Base-by-base conservation (phyloP, 805 yeast species). In the Saccharomycopsis fibuligera region DNA sequence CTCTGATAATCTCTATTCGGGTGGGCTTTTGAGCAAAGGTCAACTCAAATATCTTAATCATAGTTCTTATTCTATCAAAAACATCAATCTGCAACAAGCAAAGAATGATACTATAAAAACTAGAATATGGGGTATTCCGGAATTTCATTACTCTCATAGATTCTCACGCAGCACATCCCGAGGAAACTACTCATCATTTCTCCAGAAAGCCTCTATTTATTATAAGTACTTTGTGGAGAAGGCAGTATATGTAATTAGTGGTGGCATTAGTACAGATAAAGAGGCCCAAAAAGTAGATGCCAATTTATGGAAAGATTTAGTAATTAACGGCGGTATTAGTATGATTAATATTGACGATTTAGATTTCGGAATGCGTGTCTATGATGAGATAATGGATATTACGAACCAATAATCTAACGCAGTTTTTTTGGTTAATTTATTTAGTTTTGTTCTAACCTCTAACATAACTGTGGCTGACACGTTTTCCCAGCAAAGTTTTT, bases 111-210 rank as follows among this genome's bases (percentile, higher is more conserved):
- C 9, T 5, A 16, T 16, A 9, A 33, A 16, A 33, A 36, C 44
- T 25, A 39, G 54, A 36, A 45, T 51, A n/a, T 51, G 54, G 54
- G 54, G 54, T 2, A 42, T 49, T 14, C 52, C 52, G 9, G 21
- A 17, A 14, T 17, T 44, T 16, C 39, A 40, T 25, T 33, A 42
- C 10, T 19, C 35, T 30, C 17, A 23, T 35, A 31, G 47, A 21
- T 21, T n/a, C n/a, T n/a, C n/a, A n/a, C n/a, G n/a, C n/a, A n/a
- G n/a, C n/a, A n/a, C n/a, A n/a, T n/a, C n/a, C n/a, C n/a, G n/a
- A n/a, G n/a, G n/a, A n/a, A n/a, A n/a, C n/a, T 31, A 9, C 22
- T 40, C 35, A 19, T 8, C 9, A 16, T 31, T 31, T 4, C 14
- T 4, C 21, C 14, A 21, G 12, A 9, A n/a, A 8, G 21, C 31